Evolutionary conservation across 805 yeast genomes (phyloP).

Genomic region (Metschnikowia lunata): DNA sequence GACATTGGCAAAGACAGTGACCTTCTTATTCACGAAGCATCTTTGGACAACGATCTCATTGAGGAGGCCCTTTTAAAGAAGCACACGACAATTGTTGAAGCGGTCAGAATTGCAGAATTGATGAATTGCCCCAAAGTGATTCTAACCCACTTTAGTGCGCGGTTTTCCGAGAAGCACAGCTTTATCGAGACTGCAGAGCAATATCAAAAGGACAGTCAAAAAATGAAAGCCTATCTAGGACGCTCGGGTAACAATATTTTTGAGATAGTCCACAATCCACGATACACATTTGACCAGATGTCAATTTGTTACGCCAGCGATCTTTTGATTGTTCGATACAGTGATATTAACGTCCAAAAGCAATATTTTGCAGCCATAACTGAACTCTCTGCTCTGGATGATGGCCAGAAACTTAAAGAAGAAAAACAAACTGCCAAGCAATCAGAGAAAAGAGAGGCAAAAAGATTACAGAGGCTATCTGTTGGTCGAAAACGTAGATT

Average conservation of each 20-base stretch:
- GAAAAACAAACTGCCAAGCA: constrained; percentile 24
- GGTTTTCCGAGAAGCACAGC: constrained; percentile 50
- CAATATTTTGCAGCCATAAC: constrained; percentile 22
- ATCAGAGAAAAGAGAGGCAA: constrained; percentile 33
- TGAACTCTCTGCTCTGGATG: constrained; percentile 17
- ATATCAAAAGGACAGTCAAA: constrained; percentile 19
- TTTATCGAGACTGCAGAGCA: constrained; percentile 23
- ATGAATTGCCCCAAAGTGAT: constrained; percentile 73
- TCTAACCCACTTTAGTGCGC: constrained; percentile 88
- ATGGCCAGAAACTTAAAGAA: constrained; percentile 19
- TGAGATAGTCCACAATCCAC: constrained; percentile 10
- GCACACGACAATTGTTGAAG: constrained; percentile 89
- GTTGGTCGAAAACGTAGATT: constrained; percentile 9
- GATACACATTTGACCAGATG: constrained; percentile 24
- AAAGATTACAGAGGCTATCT: constrained; percentile 28
- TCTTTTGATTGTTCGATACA: constrained; percentile 30
- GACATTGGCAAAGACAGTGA: constrained; percentile 64
- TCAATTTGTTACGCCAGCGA: constrained; percentile 40
- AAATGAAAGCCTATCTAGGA: constrained; percentile 28
- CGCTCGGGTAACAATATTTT: constrained; percentile 24
- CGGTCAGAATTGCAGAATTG: constrained; percentile 58
- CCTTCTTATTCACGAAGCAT: constrained; percentile 86
- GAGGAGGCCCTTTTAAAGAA: constrained; percentile 77
- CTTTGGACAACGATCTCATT: constrained; percentile 72
- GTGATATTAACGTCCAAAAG: constrained; percentile 26